These are phyloP conservation scores for Macaranga tanarius DNA, from an alignment of 441 rosid genomes.

Conservation along the genomic window DNA sequence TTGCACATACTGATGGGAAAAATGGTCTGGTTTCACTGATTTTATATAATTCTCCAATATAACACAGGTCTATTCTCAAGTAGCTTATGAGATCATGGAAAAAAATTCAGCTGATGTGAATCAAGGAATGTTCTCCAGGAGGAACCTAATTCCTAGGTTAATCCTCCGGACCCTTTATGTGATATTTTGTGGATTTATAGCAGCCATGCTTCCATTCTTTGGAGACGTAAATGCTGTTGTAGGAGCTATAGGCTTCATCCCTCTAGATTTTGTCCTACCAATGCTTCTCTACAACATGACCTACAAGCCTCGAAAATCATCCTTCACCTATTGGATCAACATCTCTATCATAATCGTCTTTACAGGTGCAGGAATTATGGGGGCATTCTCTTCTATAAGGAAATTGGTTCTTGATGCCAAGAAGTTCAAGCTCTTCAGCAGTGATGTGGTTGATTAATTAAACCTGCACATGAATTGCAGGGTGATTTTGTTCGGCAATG, in stretches of 20 bases:
- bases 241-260: constrained; percentile 92
- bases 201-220: constrained; percentile 90
- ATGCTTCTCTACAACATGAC: constrained; percentile 95
- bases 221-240: constrained; percentile 84
- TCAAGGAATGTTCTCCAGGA: constrained; percentile 73
- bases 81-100: constrained; percentile 91
- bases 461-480: background rate
- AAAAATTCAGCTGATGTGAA: constrained; percentile 71
- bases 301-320: constrained; percentile 53
- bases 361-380: constrained; percentile 67
- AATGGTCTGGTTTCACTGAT: background rate
- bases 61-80: constrained; percentile 91
- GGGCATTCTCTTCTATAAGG: constrained; percentile 77
- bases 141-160: constrained; percentile 74
- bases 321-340: constrained; percentile 67
- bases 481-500: background rate
- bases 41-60: background rate
- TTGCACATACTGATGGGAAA: background rate
- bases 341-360: constrained; percentile 61
- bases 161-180: constrained; percentile 68
- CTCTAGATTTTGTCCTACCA: constrained; percentile 85
- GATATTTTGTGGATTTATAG: constrained; percentile 84
- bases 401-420: constrained; percentile 77
- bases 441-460: constrained; percentile 62
- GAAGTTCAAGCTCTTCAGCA: constrained; percentile 82